Evolutionary conservation across 177 flowering plant genomes (phyloP), one percentile per base, ranked within the genome.

Genomic region (Vitis hybrid): DNA sequence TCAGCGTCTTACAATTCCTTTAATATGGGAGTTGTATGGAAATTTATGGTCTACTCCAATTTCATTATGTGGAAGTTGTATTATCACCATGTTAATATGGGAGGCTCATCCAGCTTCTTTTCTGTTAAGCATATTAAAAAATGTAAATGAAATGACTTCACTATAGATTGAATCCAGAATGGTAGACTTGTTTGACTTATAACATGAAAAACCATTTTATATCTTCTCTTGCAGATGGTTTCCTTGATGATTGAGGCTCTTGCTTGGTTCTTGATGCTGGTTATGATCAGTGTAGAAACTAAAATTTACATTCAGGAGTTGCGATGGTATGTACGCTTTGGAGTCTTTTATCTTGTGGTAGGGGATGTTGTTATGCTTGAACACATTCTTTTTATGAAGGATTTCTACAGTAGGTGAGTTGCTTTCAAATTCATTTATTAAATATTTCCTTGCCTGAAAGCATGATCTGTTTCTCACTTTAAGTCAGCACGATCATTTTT

Each of bases 321-420:
- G 52, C 84, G 94, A 21, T 95, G 98, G 99, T 93, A 78, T 75
- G 85, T 91, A 11, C 79, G 98, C 10, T 91, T 95, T 74, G 97
- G 88, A 51, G 76, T 93, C 24, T 74, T 93, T 11, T 95, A 91
- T 80, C 85, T 78, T 48, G 75, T 95, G 81, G 85, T 88, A 0
- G 98, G 92, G 54, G 88, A 93, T 75, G 86, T 87, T 73, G 97
- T 87, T 19, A 56, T 93, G 79, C 70, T 90, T 48, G 85, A 86
- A 77, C 86, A 90, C 56, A 65, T 95, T 57, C 71, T 95, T 35
- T 75, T 91, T 15, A 56, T 88, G 70, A 81, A 69, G 60, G 88
- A 84, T 35, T 78, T 74, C 75, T 84, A 74, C 64, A 71, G 55
- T 30, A 78, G 81, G 99, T 93, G 62, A 72, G 87, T 76, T 63